Evolutionary conservation across 1,284 basidiomycete species (phyloP).

Genomic region (Singerocomus inundabilis): DNA sequence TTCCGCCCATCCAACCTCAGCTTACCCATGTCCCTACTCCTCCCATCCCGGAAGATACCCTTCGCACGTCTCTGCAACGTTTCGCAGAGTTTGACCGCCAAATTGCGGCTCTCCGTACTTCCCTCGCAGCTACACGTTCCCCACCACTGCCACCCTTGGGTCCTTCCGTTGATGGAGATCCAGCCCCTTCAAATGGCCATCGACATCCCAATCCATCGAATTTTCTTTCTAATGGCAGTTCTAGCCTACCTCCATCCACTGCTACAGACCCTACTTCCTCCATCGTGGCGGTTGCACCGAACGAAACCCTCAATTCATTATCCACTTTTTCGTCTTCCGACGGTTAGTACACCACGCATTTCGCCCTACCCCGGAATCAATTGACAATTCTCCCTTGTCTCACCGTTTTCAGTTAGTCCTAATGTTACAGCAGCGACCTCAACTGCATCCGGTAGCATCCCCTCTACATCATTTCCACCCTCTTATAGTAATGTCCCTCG

Average conservation of each 20-base stretch:
- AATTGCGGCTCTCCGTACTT: conserved; percentile 44
- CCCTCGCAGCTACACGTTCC: conserved; percentile 35
- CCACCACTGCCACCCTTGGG: conserved; percentile 36
- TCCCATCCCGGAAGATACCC: conserved; percentile 34
- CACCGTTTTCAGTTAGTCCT: conserved; percentile 13
- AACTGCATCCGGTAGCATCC: conserved; percentile 14
- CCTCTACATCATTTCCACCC: conserved; percentile 22
- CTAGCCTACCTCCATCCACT: conserved; percentile 2
- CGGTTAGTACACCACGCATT: conserved; percentile 19
- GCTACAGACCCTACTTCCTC: conserved; percentile 7
- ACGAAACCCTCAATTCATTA: conserved; percentile 14
- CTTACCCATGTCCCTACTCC: conserved; percentile 21
- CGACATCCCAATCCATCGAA: conserved; percentile 22
- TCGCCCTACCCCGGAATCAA: conserved; percentile 1
- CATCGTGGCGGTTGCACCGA: conserved; percentile 14
- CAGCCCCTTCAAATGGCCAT: conserved; percentile 11
- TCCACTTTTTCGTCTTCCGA: conserved; percentile 18
- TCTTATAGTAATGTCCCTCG: conserved; percentile 24
- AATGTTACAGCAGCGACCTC: conserved; percentile 11
- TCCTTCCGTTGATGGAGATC: conserved; percentile 20
- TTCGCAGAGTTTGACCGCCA: conserved; percentile 53
- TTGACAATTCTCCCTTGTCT: conserved; percentile 7
- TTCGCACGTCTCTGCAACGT: conserved; percentile 48
- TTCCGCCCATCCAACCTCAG: conserved; percentile 14
- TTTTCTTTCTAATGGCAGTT: conserved; percentile 17